These are phyloP conservation scores for Entomortierella lignicola DNA, from an alignment of 192 early-diverging fungal species.

Conservation along the genomic window DNA sequence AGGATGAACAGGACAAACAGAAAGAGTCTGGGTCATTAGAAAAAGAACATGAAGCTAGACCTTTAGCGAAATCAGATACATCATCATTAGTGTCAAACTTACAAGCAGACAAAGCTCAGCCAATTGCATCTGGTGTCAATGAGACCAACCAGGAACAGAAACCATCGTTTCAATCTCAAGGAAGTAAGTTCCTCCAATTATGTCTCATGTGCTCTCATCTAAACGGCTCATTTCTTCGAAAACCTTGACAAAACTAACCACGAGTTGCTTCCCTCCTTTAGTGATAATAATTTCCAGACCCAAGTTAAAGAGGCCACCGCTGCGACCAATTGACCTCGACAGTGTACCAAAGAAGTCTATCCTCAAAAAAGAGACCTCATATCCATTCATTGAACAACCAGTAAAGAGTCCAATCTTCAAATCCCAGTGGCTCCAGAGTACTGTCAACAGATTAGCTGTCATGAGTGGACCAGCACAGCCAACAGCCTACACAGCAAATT, in stretches of 20 bases:
- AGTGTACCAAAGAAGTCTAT: constrained; percentile 37
- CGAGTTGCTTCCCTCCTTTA: not conserved
- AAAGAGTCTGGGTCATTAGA: not conserved
- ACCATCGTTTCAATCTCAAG: constrained; percentile 5
- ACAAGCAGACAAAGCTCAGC: not conserved
- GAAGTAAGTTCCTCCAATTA: constrained; percentile 16
- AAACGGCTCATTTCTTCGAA: not conserved
- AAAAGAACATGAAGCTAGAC: not conserved
- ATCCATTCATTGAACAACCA: constrained; percentile 48
- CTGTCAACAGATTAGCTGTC: constrained; percentile 47
- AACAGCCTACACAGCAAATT: constrained; percentile 43
- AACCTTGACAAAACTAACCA: not conserved
- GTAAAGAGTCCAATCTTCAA: constrained; percentile 45
- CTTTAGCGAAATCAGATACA: not conserved
- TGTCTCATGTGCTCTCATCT: constrained; percentile 1
- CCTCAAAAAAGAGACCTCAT: constrained; percentile 47
- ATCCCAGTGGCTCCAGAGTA: constrained; percentile 51
- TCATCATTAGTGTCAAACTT: too few species aligned
- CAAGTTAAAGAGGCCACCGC: constrained; percentile 36
- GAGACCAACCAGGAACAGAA: not conserved
- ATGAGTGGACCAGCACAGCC: constrained; percentile 44
- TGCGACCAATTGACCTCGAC: constrained; percentile 31
- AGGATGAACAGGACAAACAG: too few species aligned
- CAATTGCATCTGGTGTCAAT: not conserved
- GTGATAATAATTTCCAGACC: constrained; percentile 25